Evolutionary conservation across 148 eudicot species (phyloP).

Genomic region (Suaeda aralocaspica): DNA sequence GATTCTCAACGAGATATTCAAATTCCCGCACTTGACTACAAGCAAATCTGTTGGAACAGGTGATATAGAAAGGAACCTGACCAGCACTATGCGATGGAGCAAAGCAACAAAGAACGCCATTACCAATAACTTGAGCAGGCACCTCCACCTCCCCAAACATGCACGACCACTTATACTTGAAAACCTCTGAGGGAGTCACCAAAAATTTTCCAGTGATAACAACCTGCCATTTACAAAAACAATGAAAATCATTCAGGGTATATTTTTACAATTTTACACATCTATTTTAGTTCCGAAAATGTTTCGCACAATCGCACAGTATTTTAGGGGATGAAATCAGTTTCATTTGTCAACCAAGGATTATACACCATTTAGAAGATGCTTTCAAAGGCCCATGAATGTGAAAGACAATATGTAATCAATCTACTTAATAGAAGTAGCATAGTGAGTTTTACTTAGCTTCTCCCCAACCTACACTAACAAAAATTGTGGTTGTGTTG

Average conservation of each 20-base stretch:
- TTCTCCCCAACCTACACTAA: too few relatives aligned
- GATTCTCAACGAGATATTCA: constrained; percentile 48
- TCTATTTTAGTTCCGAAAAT: neutral
- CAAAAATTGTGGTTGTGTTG: too few relatives aligned
- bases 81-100: constrained; percentile 75
- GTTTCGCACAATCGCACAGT: too few relatives aligned
- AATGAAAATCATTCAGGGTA: neutral
- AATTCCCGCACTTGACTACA: constrained; percentile 98
- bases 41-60: constrained; percentile 93
- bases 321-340: too few relatives aligned
- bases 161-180: constrained; percentile 69
- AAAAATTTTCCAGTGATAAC: constrained; percentile 74
- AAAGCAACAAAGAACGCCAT: constrained; percentile 69
- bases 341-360: too few relatives aligned
- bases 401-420: too few relatives aligned
- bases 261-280: neutral
- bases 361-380: too few relatives aligned
- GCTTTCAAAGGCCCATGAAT: too few relatives aligned
- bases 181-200: constrained; percentile 54
- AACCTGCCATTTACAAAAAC: constrained; percentile 44
- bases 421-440: too few relatives aligned
- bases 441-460: too few relatives aligned
- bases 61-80: constrained; percentile 78
- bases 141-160: constrained; percentile 98
- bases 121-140: constrained; percentile 69